Evolutionary conservation across 371 early-diverging fungal species (phyloP).

Genomic region (Coemansia sp.): DNA sequence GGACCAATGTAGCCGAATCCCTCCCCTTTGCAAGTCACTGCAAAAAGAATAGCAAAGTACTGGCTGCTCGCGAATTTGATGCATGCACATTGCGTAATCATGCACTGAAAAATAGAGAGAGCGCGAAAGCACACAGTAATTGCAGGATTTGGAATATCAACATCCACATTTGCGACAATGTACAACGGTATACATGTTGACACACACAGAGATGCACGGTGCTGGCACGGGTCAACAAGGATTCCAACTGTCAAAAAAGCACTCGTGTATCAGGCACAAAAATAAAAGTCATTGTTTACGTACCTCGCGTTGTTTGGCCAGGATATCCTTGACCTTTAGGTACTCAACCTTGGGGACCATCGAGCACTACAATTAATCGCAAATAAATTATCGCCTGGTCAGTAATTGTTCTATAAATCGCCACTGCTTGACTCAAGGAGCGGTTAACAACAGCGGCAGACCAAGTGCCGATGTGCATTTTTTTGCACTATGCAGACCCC

Average conservation of each 20-base stretch:
- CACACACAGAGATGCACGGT: background rate
- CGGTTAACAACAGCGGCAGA: background rate
- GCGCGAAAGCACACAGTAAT: background rate
- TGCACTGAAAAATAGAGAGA: background rate
- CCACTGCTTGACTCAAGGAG: background rate
- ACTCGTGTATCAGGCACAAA: background rate
- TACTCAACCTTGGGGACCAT: slow-evolving; percentile 67
- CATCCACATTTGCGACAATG: background rate
- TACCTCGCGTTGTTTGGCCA: slow-evolving; percentile 51
- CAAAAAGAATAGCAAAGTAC: background rate
- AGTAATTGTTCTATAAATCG: background rate
- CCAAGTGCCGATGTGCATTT: background rate
- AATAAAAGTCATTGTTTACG: slow-evolving; percentile 6
- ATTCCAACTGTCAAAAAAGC: background rate
- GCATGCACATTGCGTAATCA: background rate
- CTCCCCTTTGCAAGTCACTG: background rate
- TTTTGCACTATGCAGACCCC: background rate
- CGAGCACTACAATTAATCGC: slow-evolving; percentile 56
- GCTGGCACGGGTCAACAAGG: background rate
- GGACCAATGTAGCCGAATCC: background rate
- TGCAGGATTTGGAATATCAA: background rate
- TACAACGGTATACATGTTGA: background rate
- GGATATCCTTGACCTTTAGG: slow-evolving; percentile 53
- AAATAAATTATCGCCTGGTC: background rate
- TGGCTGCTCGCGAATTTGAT: background rate